phyloP scores from a whole-genome alignment of 2,329 filamentous ascomycete species.

The Fusarium sp. region DNA sequence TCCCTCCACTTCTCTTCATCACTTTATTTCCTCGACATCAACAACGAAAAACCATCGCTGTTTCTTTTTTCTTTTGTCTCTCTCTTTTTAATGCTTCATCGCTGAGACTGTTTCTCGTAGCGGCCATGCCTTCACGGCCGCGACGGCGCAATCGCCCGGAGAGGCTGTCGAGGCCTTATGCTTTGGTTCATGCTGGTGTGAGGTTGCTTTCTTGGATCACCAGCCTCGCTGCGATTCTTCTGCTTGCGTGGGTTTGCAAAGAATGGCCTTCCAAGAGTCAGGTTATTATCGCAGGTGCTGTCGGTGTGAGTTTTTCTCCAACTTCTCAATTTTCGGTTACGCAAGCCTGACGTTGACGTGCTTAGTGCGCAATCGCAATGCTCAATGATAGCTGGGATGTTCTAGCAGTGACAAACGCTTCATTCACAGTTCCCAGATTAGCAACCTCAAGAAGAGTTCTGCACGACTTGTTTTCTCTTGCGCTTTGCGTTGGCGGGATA shows the following conservation, averaged over 20 bases:
- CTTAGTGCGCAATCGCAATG: conserved; percentile 50
- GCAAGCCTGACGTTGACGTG: conserved; percentile 27
- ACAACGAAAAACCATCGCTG: not conserved
- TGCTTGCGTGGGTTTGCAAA: conserved; percentile 51
- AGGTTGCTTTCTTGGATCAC: conserved; percentile 51
- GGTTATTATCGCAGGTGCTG: conserved; percentile 48
- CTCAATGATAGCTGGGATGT: conserved; percentile 56
- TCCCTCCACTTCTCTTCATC: conserved; percentile 33
- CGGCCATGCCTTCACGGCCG: conserved; percentile 32
- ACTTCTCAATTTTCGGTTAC: not conserved
- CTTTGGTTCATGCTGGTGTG: conserved; percentile 41
- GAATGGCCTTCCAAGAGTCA: conserved; percentile 49
- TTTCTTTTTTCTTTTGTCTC: not conserved
- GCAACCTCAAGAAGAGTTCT: conserved; percentile 47
- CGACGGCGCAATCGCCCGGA: conserved; percentile 21
- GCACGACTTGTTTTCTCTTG: conserved; percentile 52
- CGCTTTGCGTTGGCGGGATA: conserved; percentile 51
- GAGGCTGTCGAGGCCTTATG: conserved; percentile 31
- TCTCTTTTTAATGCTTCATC: conserved; percentile 17
- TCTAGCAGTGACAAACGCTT: conserved; percentile 46
- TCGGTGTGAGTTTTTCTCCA: conserved; percentile 47
- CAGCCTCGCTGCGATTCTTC: conserved; percentile 49
- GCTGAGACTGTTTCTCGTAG: not conserved
- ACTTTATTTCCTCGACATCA: conserved; percentile 13
- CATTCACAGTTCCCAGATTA: conserved; percentile 45